Evolutionary conservation across 2,329 filamentous ascomycete genomes (phyloP), one percentile per base, ranked within the genome.

Genomic region (Fusarium ambrosium): DNA sequence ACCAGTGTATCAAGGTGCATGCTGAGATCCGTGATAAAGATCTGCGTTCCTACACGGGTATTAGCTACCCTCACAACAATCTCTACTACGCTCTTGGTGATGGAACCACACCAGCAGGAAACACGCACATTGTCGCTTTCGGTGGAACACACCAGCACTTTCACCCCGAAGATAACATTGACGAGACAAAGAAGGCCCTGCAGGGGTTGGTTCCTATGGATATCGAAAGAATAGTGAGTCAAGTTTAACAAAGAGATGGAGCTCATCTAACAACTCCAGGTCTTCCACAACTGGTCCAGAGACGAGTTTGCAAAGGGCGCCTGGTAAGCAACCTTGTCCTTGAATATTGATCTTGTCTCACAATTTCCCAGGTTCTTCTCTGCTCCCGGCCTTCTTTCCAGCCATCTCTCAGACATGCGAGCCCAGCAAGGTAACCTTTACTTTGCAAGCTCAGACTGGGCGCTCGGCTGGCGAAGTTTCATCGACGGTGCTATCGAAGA

Each of bases 401-500:
- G 78, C 1, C 82, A 86, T 63, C 77, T 87, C 0, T 79, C 82
- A 0, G 82, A 82, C n/a, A 80, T 88, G 73, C 76, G 85, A 41
- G 79, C 78, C 1, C 79, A 81, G 1, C 85, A 87, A 43, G 85
- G 84, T 0, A 85, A 86, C 39, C 75, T 87, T 5, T 70, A 86
- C 5, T 88, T 88, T 80, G 85, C 85, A 0, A 86, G 82, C 62
- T 84, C 85, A 0, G 86, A 88, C 56, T 88, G 86, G 86, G 86
- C 86, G 2, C 72, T 85, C 9, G 86, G 86, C 0, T 88, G 87
- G 86, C 79, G 86, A 1, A 84, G 86, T 24, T 87, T 87, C 43
- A 87, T 87, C 14, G 87, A 88, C 69, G 86, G 86, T 1, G 86
- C 86, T 0, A 87, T 88, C 48, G 85, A 87, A 61, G 84, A 86